Conservation (phyloP, 1,284 basidiomycete genomes). For the Paramarasmius palmivorus region DNA sequence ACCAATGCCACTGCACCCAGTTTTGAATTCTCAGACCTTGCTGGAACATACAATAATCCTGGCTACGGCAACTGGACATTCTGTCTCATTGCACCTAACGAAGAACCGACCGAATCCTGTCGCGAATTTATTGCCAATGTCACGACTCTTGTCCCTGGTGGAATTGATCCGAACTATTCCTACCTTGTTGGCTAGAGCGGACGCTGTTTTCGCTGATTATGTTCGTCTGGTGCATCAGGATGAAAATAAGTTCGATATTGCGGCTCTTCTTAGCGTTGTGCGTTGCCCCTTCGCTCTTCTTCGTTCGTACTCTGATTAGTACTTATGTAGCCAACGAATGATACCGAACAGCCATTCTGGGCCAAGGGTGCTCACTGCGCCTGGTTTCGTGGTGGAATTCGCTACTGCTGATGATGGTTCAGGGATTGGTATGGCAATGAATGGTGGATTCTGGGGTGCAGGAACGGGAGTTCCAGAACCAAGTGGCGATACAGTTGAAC, state of each 20-base stretch:
- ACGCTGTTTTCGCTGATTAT: slow-evolving; percentile 18
- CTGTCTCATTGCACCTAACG: slow-evolving; percentile 12
- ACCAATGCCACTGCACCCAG: slow-evolving; percentile 12
- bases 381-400: slow-evolving; percentile 12
- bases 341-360: slow-evolving; percentile 6
- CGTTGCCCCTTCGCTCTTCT: slow-evolving; percentile 4
- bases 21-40: slow-evolving; percentile 10
- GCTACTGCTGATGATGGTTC: slow-evolving; percentile 1
- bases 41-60: slow-evolving; percentile 18
- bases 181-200: slow-evolving; percentile 20
- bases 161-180: slow-evolving; percentile 19
- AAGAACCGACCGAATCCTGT: slow-evolving; percentile 14
- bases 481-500: background rate
- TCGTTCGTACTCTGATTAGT: background rate
- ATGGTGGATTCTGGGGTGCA: slow-evolving; percentile 10
- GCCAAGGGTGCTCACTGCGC: background rate
- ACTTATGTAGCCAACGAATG: slow-evolving; percentile 2
- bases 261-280: slow-evolving; percentile 15
- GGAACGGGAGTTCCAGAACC: background rate
- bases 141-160: slow-evolving; percentile 20
- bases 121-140: slow-evolving; percentile 16
- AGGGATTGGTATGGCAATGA: background rate
- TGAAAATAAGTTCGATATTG: slow-evolving; percentile 20
- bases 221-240: slow-evolving; percentile 22
- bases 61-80: slow-evolving; percentile 20